These are phyloP conservation scores for Aspergillus fructus DNA, from an alignment of 2,329 filamentous ascomycete genomes.

Conservation along the genomic window DNA sequence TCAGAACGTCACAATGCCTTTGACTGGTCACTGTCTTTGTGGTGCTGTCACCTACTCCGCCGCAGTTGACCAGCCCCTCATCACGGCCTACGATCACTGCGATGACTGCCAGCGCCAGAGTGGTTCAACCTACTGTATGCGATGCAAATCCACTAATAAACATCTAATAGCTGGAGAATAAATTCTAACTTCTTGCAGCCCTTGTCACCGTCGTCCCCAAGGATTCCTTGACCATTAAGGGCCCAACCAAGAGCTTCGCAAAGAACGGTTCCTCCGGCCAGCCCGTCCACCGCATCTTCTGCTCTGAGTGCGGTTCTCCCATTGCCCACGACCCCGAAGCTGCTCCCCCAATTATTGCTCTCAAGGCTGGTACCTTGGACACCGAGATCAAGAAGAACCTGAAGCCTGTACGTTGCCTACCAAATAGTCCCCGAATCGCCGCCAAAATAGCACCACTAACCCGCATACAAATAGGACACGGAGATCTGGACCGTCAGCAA, in stretches of 20 bases:
- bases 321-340: slow-evolving; percentile 70
- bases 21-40: slow-evolving; percentile 70
- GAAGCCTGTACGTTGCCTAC: slow-evolving; percentile 50
- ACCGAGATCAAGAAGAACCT: slow-evolving; percentile 65
- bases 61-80: slow-evolving; percentile 41
- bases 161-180: neutral
- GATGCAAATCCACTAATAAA: neutral
- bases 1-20: slow-evolving; percentile 54
- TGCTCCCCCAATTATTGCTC: slow-evolving; percentile 68
- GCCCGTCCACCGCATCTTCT: slow-evolving; percentile 67
- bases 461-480: slow-evolving; percentile 43
- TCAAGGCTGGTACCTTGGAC: slow-evolving; percentile 67
- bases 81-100: slow-evolving; percentile 67
- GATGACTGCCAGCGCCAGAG: slow-evolving; percentile 71
- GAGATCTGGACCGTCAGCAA: slow-evolving; percentile 71
- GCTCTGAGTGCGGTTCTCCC: slow-evolving; percentile 66
- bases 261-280: slow-evolving; percentile 62
- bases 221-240: slow-evolving; percentile 62
- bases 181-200: slow-evolving; percentile 38
- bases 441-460: neutral
- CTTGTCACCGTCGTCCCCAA: slow-evolving; percentile 67
- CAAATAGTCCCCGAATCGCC: neutral
- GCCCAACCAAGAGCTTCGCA: slow-evolving; percentile 64
- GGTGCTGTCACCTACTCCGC: slow-evolving; percentile 69
- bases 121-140: slow-evolving; percentile 63